A percentile compares a stretch with the other conserved stretches of the same genome.
phyloP scores from a whole-genome alignment of 768 basidiomycete species.

The Naganishia vaughanmartiniae region DNA sequence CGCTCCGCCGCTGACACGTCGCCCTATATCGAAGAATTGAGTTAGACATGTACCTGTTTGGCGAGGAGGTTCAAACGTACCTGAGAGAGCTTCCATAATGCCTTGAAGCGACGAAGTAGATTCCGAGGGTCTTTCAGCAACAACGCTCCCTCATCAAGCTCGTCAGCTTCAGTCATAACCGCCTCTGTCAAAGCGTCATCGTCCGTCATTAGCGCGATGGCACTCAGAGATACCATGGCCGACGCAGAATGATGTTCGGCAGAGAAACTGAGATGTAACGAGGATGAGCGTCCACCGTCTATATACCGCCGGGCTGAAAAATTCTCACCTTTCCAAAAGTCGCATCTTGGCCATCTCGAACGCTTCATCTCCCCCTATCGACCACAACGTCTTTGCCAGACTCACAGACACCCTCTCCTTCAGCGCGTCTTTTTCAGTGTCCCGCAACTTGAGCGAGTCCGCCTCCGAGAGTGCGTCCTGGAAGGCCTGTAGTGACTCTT shows the following conservation, averaged over 20 bases:
- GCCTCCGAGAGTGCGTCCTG: conserved; percentile 64
- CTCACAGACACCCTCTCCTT: conserved; percentile 70
- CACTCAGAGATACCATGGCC: conserved; percentile 78
- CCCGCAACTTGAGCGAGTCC: conserved; percentile 31
- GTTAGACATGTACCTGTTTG: background rate
- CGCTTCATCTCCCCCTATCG: conserved; percentile 69
- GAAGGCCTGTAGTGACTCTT: conserved; percentile 64
- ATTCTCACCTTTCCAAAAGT: conserved; percentile 77
- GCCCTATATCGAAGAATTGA: background rate
- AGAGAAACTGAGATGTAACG: conserved; percentile 61
- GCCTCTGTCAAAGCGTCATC: conserved; percentile 81
- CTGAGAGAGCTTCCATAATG: conserved; percentile 10
- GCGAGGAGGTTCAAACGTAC: background rate
- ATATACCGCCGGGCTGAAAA: background rate
- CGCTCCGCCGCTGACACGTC: conserved; percentile 14
- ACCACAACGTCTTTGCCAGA: conserved; percentile 85
- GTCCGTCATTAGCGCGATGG: conserved; percentile 72
- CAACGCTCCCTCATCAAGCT: conserved; percentile 32
- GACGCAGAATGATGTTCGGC: conserved; percentile 72
- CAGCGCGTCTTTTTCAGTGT: conserved; percentile 46
- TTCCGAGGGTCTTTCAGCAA: conserved; percentile 6
- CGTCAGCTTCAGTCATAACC: conserved; percentile 76
- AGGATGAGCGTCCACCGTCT: background rate
- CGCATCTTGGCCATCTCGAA: conserved; percentile 72
- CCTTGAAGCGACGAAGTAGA: conserved; percentile 7